phyloP scores from a whole-genome alignment of 345 rosid genomes.

The Lumnitzera littorea region DNA sequence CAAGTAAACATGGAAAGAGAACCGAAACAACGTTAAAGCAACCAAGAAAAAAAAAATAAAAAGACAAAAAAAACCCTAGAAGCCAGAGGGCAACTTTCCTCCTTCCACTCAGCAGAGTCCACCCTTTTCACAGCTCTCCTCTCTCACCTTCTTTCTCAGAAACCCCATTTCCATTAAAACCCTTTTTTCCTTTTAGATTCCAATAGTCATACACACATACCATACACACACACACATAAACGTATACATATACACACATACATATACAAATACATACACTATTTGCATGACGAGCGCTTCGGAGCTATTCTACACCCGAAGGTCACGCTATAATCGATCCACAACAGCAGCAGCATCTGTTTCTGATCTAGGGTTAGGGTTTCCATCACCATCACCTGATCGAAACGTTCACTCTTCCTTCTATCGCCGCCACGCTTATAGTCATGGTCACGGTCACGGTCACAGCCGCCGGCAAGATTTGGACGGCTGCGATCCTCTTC shows the following conservation, averaged over 20 bases:
- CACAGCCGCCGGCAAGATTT: constrained; percentile 38
- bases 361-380: constrained; percentile 28
- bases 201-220: no score
- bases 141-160: no score
- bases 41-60: no score
- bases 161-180: no score
- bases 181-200: no score
- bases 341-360: constrained; percentile 5
- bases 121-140: no score
- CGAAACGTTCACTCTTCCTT: constrained; percentile 26
- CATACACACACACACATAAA: no score
- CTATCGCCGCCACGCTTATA: constrained; percentile 39
- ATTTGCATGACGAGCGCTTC: constrained; percentile 82
- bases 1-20: no score
- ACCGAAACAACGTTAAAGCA: not conserved
- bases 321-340: constrained; percentile 62
- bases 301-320: constrained; percentile 72
- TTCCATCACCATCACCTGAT: constrained; percentile 27
- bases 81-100: no score
- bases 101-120: no score
- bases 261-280: not conserved
- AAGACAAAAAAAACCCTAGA: no score
- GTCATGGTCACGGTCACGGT: constrained; percentile 6
- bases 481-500: constrained; percentile 52
- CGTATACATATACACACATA: no score